Evolutionary conservation across 306 rosid species (phyloP), one percentile per base, ranked within the genome.

Genomic region (Citrullus mucosospermus): DNA sequence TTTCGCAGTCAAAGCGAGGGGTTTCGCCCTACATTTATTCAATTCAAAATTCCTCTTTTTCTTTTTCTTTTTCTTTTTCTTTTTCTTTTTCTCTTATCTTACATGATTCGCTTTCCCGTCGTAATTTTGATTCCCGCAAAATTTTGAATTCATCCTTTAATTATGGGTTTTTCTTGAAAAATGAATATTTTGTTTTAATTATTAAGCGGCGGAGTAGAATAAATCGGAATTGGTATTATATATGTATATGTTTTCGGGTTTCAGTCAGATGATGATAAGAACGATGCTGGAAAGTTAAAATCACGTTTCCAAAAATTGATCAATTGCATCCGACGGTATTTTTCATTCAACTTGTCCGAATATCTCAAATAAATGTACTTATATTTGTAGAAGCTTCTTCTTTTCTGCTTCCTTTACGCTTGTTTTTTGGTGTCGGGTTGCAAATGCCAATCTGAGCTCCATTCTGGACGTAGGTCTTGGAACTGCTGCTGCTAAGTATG

Each of bases 11-110:
- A 28, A 63, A 78, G 89, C 80, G 82, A 51, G 9, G 48, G 75
- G 39, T 5, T 79, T 76, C 39, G 84, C 89, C 89, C 85, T 66
- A 84, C 82, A 86, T 79, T 73, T 81, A 86, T 79, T 73, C 36
- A 13, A 46, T n/a, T 41, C 76, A 46, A 66, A 25, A 67, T 39
- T 17, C n/a, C 22, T 8, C 3, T 22, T 28, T 25, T 48, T n/a
- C 17, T 68, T 68, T 67, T n/a, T 6, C 3, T 44, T 46, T 46
- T n/a, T 6, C 3, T 44, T 46, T 46, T n/a, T 12, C 11, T 17
- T 38, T 59, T 0, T 57, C 28, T 25, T 25, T 25, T 25, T 25
- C 28, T 18, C 28, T 18, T 48, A 48, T 38, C 53, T 39, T 44
- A 15, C 72, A 16, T 8, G 1, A 6, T 34, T 63, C 44, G 46